Conservation (phyloP, 345 rosid species). For the Alliaria petiolata region DNA sequence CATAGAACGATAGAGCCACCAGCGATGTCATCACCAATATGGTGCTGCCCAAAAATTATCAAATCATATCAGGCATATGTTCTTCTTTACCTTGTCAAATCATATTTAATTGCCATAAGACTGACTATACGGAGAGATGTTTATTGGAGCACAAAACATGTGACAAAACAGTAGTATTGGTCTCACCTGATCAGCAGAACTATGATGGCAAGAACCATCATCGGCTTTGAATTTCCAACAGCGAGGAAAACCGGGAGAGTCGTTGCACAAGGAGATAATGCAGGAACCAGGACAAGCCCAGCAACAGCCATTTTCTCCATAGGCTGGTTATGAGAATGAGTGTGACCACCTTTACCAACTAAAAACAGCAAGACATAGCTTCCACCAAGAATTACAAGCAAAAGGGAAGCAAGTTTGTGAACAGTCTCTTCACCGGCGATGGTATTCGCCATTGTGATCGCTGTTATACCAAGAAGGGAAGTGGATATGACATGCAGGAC, state of each 20-base stretch:
- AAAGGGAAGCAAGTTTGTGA: conserved; percentile 94
- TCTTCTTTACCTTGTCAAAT: background rate
- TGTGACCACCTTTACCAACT: conserved; percentile 88
- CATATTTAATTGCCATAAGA: too few species aligned
- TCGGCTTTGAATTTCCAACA: conserved; percentile 87
- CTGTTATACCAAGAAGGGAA: conserved; percentile 90
- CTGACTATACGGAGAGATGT: too few species aligned
- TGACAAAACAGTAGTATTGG: too few species aligned
- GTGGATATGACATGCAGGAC: conserved; percentile 95
- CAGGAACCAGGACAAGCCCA: conserved; percentile 96
- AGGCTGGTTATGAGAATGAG: conserved; percentile 93
- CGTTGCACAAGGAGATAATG: conserved; percentile 97
- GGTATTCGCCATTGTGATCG: conserved; percentile 93
- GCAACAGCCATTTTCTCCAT: conserved; percentile 99
- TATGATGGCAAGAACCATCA: conserved; percentile 95
- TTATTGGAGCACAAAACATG: background rate
- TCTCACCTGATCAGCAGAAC: conserved; percentile 84
- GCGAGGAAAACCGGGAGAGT: conserved; percentile 98
- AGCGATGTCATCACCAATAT: conserved; percentile 91
- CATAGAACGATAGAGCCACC: conserved; percentile 95
- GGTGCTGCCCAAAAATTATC: conserved; percentile 58
- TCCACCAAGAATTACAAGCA: conserved; percentile 91
- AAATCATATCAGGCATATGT: conserved; percentile 5
- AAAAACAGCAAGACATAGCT: conserved; percentile 81
- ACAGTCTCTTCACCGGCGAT: conserved; percentile 99